These are phyloP conservation scores for Vitis hybrid DNA, from an alignment of 177 flowering plant genomes.

Conservation along the genomic window DNA sequence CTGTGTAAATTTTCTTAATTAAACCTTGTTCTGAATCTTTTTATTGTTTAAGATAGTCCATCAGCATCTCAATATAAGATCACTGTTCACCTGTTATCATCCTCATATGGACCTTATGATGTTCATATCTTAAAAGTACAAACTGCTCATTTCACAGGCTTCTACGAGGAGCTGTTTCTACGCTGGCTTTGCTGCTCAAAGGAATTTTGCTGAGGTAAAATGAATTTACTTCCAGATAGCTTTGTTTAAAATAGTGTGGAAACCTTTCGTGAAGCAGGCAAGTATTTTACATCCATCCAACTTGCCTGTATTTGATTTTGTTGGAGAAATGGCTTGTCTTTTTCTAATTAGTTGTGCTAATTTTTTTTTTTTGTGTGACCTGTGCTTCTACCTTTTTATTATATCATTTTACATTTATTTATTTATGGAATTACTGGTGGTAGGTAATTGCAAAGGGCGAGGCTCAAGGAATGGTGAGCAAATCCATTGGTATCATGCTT, in stretches of 20 bases:
- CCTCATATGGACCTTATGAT: neutral
- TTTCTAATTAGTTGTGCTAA: neutral
- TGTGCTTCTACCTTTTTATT: neutral
- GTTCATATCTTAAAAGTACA: conserved; percentile 7
- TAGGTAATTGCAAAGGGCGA: conserved; percentile 99
- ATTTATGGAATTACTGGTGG: conserved; percentile 9
- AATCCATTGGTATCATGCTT: conserved; percentile 77
- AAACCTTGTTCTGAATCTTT: neutral
- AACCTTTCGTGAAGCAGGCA: neutral
- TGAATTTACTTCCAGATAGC: neutral
- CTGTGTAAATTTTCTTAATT: neutral
- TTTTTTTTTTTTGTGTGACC: neutral
- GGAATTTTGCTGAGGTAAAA: conserved; percentile 96
- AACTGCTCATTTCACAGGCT: conserved; percentile 50
- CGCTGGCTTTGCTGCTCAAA: conserved; percentile 97
- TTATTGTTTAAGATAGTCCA: neutral
- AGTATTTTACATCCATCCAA: neutral
- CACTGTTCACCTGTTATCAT: neutral
- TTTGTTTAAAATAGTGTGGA: neutral
- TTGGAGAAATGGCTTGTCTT: neutral
- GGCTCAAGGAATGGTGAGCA: conserved; percentile 99
- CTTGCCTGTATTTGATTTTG: neutral
- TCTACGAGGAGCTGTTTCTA: conserved; percentile 95
- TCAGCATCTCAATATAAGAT: neutral
- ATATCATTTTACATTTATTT: neutral